These are phyloP conservation scores for Erythrobasidium hasegawianum DNA, from an alignment of 1,284 basidiomycete species.

Conservation along the genomic window DNA sequence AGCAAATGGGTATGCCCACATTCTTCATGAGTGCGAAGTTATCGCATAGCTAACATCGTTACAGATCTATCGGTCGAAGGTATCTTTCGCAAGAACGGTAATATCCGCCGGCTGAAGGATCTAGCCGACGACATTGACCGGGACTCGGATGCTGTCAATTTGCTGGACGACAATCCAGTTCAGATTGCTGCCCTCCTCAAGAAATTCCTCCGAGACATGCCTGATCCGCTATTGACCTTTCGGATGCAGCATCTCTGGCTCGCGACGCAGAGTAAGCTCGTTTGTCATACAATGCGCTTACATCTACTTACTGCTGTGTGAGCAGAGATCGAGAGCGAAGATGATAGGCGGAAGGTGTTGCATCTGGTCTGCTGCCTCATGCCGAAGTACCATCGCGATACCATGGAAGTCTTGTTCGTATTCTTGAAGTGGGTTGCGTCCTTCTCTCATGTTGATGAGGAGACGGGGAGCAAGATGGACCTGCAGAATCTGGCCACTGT, in stretches of 20 bases:
- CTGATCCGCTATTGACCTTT: conserved; percentile 92
- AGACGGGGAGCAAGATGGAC: conserved; percentile 99
- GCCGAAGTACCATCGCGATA: conserved; percentile 91
- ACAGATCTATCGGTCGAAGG: conserved; percentile 97
- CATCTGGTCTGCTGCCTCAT: conserved; percentile 83
- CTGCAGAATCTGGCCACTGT: conserved; percentile 94
- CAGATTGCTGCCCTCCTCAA: conserved; percentile 95
- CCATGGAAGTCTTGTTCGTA: conserved; percentile 94
- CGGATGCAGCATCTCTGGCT: conserved; percentile 86
- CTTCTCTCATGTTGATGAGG: conserved; percentile 96
- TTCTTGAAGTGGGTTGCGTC: conserved; percentile 99
- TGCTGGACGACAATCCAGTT: conserved; percentile 92
- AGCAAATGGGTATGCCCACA: conserved; percentile 88
- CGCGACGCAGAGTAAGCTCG: conserved; percentile 72
- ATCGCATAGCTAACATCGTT: not conserved
- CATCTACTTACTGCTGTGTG: conserved; percentile 23
- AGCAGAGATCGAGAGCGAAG: conserved; percentile 67
- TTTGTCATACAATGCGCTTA: not conserved
- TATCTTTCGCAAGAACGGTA: conserved; percentile 97
- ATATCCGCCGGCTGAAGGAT: conserved; percentile 87
- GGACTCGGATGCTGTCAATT: conserved; percentile 81
- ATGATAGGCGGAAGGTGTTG: conserved; percentile 75
- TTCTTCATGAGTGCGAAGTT: not conserved
- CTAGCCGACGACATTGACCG: conserved; percentile 89
- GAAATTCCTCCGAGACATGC: conserved; percentile 93